Base-by-base conservation (phyloP, 2,329 filamentous ascomycete genomes). In the Myriosclerotinia duriaeana region DNA sequence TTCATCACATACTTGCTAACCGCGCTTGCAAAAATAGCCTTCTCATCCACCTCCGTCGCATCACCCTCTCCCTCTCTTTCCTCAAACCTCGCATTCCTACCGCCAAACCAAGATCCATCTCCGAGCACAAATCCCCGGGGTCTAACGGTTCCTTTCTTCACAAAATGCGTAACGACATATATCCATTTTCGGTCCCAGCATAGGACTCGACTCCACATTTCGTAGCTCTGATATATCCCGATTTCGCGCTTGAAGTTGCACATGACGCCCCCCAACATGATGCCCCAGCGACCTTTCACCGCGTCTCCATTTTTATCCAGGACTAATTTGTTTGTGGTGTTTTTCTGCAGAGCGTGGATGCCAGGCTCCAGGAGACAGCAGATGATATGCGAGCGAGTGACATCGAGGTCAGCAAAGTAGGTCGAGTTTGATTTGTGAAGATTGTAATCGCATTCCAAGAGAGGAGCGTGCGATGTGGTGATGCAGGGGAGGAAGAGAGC, bases 1-100 rank as follows among this genome's bases (percentile, higher is more conserved):
- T 94, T 94, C 76, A 92, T 88, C 52, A 94, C 91, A 77, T 94
- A 94, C 80, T 93, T 93, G 79, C 85, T 88, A 53, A 94, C 78
- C 0, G 87, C 88, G 0, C 88, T 89, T 1, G 91, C 91, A 71
- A 89, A 84, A 50, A 94, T 83, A 68, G 85, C 86, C 77, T 84
- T 87, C 76, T 87, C 82, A 76, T 85, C 85, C 40, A 82, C 75
- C 44, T 77, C 75, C 5, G 64, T 65, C 1, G 46, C 54, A 56
- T 75, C 72, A 1, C 76, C 76, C 36, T 78, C 77, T 53, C 76
- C 75, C 17, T 75, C 76, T 7, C 80, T 79, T n/a, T 79, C 79
- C 54, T 77, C 77, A 66, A 77, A 77, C 26, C 78, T 78, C 40
- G 78, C 79, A 17, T 80, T 77, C 30, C 71, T 65, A 12, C 71